phyloP scores from a whole-genome alignment of 2,329 filamentous ascomycete species.

The Akanthomyces lecanii region DNA sequence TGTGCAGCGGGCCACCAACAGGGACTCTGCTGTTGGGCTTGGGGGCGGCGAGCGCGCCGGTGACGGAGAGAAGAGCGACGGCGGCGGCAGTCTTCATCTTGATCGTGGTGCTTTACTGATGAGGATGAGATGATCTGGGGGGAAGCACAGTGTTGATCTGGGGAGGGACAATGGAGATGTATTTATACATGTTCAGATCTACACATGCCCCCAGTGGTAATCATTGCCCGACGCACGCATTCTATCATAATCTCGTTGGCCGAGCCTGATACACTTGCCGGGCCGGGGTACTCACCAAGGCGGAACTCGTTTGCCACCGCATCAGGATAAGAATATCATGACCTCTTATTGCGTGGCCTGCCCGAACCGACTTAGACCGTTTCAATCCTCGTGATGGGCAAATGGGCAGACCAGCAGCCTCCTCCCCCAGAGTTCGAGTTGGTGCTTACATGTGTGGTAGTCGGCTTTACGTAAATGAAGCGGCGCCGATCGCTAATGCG shows the following conservation, averaged over 20 bases:
- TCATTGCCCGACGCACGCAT: not conserved
- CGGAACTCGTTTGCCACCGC: no score
- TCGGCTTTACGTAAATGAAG: not conserved
- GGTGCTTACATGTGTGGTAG: not conserved
- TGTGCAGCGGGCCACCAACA: not conserved
- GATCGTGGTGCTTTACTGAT: not conserved
- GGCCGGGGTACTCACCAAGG: no score
- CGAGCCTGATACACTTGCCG: no score
- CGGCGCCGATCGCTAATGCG: not conserved
- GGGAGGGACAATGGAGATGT: not conserved
- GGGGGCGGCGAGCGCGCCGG: constrained; percentile 4
- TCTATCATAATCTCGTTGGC: not conserved
- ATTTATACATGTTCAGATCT: not conserved
- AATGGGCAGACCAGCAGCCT: not conserved
- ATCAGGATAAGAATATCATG: not conserved
- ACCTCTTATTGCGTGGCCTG: not conserved
- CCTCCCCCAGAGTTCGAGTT: not conserved
- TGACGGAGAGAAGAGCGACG: not conserved
- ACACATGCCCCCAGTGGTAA: not conserved
- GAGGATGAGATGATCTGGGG: not conserved
- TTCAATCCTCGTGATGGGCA: not conserved
- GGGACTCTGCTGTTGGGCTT: not conserved
- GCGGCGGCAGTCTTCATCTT: constrained; percentile 7
- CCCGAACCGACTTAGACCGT: not conserved
- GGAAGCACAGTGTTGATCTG: no score